Percentiles rank a stretch among this genome's conserved stretches.
These are phyloP conservation scores for Leccinum incarnatum DNA, from an alignment of 768 basidiomycete species.

Conservation along the genomic window DNA sequence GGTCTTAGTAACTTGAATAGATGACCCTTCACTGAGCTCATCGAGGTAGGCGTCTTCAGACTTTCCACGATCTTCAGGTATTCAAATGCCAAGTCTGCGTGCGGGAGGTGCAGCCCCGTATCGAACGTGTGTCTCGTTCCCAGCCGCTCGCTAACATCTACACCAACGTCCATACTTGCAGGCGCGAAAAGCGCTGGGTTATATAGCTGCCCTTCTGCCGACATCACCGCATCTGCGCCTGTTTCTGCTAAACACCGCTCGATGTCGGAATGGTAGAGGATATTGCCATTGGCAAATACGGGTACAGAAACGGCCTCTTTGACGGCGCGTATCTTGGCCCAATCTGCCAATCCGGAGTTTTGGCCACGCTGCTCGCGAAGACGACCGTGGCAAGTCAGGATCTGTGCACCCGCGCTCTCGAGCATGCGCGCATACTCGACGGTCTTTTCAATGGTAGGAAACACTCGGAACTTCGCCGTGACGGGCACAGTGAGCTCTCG, in stretches of 20 bases:
- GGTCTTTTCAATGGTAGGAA: slow-evolving; percentile 80
- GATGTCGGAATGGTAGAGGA: slow-evolving; percentile 85
- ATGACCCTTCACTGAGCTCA: slow-evolving; percentile 86
- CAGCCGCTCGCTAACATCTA: not conserved
- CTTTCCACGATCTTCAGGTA: slow-evolving; percentile 77
- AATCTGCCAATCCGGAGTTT: slow-evolving; percentile 80
- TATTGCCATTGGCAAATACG: slow-evolving; percentile 96
- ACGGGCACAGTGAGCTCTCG: slow-evolving; percentile 85
- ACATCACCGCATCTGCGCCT: slow-evolving; percentile 91
- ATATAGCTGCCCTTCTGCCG: slow-evolving; percentile 91
- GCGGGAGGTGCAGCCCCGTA: slow-evolving; percentile 50
- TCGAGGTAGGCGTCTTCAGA: slow-evolving; percentile 60
- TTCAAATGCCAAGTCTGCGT: slow-evolving; percentile 72
- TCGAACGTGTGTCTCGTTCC: slow-evolving; percentile 25
- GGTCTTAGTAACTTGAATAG: slow-evolving; percentile 91
- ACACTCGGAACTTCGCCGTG: slow-evolving; percentile 94
- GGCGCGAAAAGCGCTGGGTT: slow-evolving; percentile 77
- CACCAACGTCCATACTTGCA: slow-evolving; percentile 22
- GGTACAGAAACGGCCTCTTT: slow-evolving; percentile 88
- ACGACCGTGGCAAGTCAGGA: slow-evolving; percentile 91
- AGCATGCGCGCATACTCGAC: slow-evolving; percentile 96
- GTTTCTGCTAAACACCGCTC: slow-evolving; percentile 76
- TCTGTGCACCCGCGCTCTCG: slow-evolving; percentile 91
- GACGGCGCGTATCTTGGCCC: slow-evolving; percentile 86
- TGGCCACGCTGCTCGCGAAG: slow-evolving; percentile 90